Conservation (phyloP, 139 green algal genomes). For the Edaphochlamys debaryana region DNA sequence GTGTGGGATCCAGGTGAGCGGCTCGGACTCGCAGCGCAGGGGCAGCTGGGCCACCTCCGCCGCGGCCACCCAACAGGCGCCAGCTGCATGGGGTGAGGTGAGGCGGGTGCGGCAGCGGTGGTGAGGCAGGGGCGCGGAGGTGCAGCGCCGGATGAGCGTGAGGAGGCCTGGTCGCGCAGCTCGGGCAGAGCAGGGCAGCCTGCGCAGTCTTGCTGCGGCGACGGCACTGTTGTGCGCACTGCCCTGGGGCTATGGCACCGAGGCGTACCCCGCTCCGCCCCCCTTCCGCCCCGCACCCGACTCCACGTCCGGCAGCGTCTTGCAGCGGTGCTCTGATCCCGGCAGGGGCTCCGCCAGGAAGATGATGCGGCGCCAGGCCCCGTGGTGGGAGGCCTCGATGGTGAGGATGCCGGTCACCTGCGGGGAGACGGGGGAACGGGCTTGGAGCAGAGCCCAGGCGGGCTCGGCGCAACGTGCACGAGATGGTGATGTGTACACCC, state of each 20-base stretch:
- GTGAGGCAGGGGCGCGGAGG: no score
- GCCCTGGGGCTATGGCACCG: no score
- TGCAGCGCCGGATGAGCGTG: no score
- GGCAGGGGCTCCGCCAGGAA: conserved; percentile 36
- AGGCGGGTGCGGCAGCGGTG: no score
- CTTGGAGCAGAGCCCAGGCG: no score
- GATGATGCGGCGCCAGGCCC: conserved; percentile 45
- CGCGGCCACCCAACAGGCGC: conserved; percentile 38
- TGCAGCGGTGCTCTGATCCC: conserved; percentile 1
- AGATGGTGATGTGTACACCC: not conserved
- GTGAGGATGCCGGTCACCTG: conserved; percentile 49
- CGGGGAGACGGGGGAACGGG: not conserved
- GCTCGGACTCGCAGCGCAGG: conserved; percentile 38
- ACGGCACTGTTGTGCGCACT: no score
- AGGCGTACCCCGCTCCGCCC: no score
- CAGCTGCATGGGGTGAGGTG: no score
- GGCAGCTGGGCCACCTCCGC: conserved; percentile 36
- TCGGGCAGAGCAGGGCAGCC: no score
- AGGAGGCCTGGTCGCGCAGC: no score
- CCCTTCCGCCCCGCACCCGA: no score
- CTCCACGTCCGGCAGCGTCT: conserved; percentile 54
- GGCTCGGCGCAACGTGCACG: not conserved
- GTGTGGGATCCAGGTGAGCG: conserved; percentile 39
- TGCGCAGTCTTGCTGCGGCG: no score
- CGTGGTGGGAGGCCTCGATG: not conserved